Base-by-base conservation (phyloP, 208 protist species). In the Angomonas ambiguus region DNA sequence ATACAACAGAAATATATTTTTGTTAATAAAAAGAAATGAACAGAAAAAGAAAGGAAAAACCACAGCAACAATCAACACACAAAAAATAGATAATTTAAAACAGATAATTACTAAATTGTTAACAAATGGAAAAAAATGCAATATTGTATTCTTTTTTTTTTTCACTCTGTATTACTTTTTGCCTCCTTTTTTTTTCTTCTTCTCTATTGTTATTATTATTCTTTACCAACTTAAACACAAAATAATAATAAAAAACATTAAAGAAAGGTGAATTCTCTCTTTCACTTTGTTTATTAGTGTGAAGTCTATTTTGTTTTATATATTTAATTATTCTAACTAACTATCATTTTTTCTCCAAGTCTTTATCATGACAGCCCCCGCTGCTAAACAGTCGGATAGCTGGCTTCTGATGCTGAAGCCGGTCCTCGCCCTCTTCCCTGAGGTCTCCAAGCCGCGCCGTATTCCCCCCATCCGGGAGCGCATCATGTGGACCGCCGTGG, bases 401-500 rank as follows among this genome's bases (percentile, higher is more conserved):
- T 85, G 75, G 67, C 58, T 99, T 27, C 80, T 98, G 69, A 63
- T 94, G 66, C 59, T 98, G 28, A 91, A 93, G 85, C 98, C 98
- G 13, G 76, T 99, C 68, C 82, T 99, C 68, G 69, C 63, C 27
- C 35, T 99, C 8, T 74, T 99, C 20, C 98, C 98, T 8, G 97
- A 99, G 81, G 87, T 99, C 11, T 67, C 79, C 51, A 84, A 85
- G 77, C 97, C 98, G 13, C 82, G 80, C 27, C 80, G 77, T 31
- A 51, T 96, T 67, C 82, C 98, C 0, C 76, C 71, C 59, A 97
- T 99, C 78, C 92, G 92, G 64, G 96, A 99, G 77, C 98, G 98
- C 62, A 82, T 99, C 45, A 74, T 99, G 68, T 99, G 98, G 97
- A 99, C 98, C 8, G 95, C 80, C 27, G 84, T 97, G 4, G 96